phyloP scores from a whole-genome alignment of 805 yeast genomes.

The Starmera amethionina region DNA sequence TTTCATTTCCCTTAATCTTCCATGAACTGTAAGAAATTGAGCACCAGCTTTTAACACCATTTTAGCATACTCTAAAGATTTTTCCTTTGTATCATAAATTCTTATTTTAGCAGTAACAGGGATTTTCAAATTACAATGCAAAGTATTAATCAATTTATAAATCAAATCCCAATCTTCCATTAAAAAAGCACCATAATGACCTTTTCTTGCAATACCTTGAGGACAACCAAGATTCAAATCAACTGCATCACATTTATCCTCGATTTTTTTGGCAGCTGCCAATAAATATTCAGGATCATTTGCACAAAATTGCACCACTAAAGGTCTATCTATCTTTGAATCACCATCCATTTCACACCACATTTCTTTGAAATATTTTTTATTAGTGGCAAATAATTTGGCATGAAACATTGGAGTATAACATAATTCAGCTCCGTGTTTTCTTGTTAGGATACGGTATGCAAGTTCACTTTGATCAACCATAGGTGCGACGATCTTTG shows the following conservation, averaged over 20 bases:
- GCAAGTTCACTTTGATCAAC: conserved; percentile 96
- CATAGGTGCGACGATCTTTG: conserved; percentile 93
- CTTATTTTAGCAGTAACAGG: conserved; percentile 97
- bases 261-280: conserved; percentile 72
- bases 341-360: conserved; percentile 72
- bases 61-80: conserved; percentile 77
- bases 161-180: conserved; percentile 97
- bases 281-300: conserved; percentile 83
- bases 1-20: conserved; percentile 94
- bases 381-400: conserved; percentile 73
- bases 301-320: conserved; percentile 93
- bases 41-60: conserved; percentile 92
- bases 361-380: conserved; percentile 70
- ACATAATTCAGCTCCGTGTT: conserved; percentile 87
- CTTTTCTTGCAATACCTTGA: conserved; percentile 92
- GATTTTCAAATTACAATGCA: conserved; percentile 65
- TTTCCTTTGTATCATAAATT: conserved; percentile 75
- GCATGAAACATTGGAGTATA: conserved; percentile 98
- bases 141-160: conserved; percentile 53
- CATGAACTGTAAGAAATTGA: conserved; percentile 89
- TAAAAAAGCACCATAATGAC: conserved; percentile 88
- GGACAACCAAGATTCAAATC: conserved; percentile 97
- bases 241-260: conserved; percentile 86
- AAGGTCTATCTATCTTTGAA: conserved; percentile 60
- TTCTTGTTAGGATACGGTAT: conserved; percentile 82